Percentiles rank a stretch among this genome's conserved stretches.
Evolutionary conservation across 2,329 filamentous ascomycete species (phyloP).

Genomic region (Colletotrichum sansevieriae): DNA sequence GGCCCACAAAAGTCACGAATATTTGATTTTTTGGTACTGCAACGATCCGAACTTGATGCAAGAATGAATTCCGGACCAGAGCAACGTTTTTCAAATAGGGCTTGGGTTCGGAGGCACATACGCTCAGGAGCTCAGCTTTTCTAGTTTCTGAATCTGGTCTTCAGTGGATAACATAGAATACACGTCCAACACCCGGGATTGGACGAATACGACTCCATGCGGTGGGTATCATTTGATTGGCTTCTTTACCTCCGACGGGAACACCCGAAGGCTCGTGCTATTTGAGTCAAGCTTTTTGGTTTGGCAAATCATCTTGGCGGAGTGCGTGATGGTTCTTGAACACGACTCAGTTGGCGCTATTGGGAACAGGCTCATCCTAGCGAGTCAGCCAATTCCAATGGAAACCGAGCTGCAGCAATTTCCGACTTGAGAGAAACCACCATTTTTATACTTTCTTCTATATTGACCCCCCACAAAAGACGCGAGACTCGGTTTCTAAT

Average conservation of each 20-base stretch:
- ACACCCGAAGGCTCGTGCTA: conserved; percentile 3
- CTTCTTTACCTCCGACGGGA: conserved; percentile 8
- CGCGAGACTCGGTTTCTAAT: not conserved
- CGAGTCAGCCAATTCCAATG: conserved; percentile 7
- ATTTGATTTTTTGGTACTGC: no score
- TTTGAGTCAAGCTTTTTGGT: conserved; percentile 18
- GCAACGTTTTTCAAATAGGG: no score
- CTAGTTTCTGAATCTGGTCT: no score
- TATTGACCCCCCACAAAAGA: conserved; percentile 14
- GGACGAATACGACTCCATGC: not conserved
- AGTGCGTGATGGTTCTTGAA: not conserved
- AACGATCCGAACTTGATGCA: no score
- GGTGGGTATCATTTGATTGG: not conserved
- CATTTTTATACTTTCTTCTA: conserved; percentile 30
- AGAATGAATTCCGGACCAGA: no score
- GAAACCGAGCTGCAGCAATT: conserved; percentile 11
- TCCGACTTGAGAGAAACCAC: conserved; percentile 11
- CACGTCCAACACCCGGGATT: no score
- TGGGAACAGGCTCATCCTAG: conserved; percentile 10
- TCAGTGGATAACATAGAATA: no score
- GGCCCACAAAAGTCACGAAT: no score
- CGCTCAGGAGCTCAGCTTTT: no score
- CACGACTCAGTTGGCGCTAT: conserved; percentile 16
- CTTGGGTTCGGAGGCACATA: no score
- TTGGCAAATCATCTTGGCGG: conserved; percentile 24